phyloP scores from a whole-genome alignment of 345 rosid genomes.

The Hibiscus mutabilis region DNA sequence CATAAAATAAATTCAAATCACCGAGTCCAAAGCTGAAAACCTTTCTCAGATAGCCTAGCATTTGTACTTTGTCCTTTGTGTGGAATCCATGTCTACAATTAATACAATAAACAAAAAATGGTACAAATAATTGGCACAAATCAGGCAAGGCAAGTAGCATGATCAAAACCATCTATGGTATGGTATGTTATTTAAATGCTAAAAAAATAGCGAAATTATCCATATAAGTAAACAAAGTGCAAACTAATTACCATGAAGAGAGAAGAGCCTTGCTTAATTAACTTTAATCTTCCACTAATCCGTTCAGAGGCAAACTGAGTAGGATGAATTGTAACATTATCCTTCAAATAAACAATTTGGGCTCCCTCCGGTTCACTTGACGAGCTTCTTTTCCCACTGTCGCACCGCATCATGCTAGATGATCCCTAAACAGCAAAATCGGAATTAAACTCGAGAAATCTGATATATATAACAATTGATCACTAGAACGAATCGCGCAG shows the following conservation, averaged over 20 bases:
- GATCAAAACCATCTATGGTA: background rate
- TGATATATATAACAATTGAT: background rate
- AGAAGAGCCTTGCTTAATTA: conserved; percentile 70
- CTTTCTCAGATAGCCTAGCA: conserved; percentile 73
- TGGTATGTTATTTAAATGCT: background rate
- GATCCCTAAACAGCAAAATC: conserved; percentile 47
- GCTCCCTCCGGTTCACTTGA: conserved; percentile 65
- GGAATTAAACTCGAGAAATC: background rate
- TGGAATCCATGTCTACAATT: conserved; percentile 84
- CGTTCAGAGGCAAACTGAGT: conserved; percentile 86
- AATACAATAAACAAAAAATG: background rate
- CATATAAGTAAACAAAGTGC: background rate
- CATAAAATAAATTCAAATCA: background rate
- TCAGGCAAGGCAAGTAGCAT: background rate
- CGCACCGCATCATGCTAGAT: conserved; percentile 57
- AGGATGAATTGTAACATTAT: conserved; percentile 91
- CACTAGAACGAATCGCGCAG: background rate
- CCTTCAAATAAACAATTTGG: conserved; percentile 66
- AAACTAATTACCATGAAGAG: conserved; percentile 58
- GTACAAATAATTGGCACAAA: background rate
- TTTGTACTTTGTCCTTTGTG: conserved; percentile 68
- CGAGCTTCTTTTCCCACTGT: conserved; percentile 53
- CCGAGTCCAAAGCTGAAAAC: conserved; percentile 25
- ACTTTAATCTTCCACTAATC: conserved; percentile 85
- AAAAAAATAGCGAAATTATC: background rate